These are phyloP conservation scores for Rosa multiflora DNA, from an alignment of 306 rosid species.

Conservation along the genomic window DNA sequence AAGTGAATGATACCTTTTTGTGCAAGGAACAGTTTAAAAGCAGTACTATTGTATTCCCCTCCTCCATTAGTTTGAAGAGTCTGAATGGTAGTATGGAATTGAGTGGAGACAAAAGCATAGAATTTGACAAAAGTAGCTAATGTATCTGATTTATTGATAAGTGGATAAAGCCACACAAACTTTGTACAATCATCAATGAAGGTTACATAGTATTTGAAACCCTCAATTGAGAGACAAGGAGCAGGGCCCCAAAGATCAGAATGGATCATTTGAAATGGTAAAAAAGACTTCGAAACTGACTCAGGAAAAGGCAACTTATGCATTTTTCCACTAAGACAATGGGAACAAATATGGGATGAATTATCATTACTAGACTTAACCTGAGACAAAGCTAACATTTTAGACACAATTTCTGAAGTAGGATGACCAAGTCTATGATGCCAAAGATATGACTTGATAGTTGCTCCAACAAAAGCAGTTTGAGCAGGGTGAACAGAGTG, in stretches of 20 bases:
- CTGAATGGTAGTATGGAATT: background rate
- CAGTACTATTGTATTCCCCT: background rate
- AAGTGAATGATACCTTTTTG: background rate
- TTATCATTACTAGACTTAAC: background rate
- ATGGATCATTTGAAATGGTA: background rate
- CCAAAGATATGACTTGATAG: background rate
- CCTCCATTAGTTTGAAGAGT: background rate
- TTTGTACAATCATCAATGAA: background rate
- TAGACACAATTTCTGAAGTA: background rate
- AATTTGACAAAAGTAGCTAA: background rate
- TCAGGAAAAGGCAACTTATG: background rate
- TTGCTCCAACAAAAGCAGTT: background rate
- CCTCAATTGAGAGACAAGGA: background rate
- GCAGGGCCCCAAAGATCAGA: background rate
- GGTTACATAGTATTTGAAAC: background rate
- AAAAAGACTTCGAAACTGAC: rapidly evolving
- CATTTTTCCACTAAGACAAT: background rate
- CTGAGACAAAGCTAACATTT: background rate
- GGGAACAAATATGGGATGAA: background rate
- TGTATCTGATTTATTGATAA: background rate
- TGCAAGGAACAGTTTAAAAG: background rate
- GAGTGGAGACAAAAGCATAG: background rate
- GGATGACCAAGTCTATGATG: background rate
- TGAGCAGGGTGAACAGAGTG: no score
- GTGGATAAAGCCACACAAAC: background rate